phyloP scores from a whole-genome alignment of 1,284 basidiomycete species.

The Melampsora americana region DNA sequence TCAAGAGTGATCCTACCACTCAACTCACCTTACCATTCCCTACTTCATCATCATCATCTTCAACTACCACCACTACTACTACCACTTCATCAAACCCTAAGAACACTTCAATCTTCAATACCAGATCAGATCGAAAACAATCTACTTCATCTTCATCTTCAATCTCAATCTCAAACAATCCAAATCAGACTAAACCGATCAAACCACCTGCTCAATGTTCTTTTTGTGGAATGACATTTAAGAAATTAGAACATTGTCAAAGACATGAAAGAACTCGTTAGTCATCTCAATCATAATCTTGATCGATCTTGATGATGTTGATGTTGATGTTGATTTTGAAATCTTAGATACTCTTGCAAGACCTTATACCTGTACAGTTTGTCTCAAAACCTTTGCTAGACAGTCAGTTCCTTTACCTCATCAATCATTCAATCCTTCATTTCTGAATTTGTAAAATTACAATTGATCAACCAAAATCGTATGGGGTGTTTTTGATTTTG shows the following conservation, averaged over 20 bases:
- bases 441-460: no score
- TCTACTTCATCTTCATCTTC: background rate
- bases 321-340: background rate
- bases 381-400: constrained; percentile 40
- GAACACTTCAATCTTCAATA: background rate
- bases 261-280: constrained; percentile 43
- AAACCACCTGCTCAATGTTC: constrained; percentile 41
- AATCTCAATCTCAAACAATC: constrained; percentile 1
- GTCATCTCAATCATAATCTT: background rate
- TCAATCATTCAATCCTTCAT: no score
- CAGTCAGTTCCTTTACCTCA: no score
- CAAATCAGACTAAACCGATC: constrained; percentile 8
- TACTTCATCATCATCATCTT: no score
- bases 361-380: constrained; percentile 39
- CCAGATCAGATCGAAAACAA: background rate
- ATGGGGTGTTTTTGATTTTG: background rate
- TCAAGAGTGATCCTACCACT: no score
- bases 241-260: constrained; percentile 44
- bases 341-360: constrained; percentile 31
- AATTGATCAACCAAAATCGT: no score
- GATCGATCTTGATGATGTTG: background rate
- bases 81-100: background rate
- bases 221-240: constrained; percentile 42
- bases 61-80: background rate
- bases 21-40: background rate